Base-by-base conservation (phyloP, 352 stramenopile genomes). In the Phytophthora europaea region DNA sequence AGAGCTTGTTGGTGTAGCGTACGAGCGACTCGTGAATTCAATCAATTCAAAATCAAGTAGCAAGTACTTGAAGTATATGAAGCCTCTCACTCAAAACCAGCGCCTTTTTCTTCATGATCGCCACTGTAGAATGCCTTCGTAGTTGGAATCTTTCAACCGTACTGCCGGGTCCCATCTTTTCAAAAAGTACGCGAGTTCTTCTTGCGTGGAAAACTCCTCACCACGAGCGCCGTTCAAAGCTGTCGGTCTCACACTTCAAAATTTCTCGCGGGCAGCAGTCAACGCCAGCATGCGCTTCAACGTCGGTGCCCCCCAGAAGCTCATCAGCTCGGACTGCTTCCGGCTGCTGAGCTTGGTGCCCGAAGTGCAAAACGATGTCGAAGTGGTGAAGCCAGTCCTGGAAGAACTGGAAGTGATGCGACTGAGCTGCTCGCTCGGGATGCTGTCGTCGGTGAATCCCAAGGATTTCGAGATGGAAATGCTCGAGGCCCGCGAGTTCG, bases 401-500 rank as follows among this genome's bases (percentile, higher is more conserved):
- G 71, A 84, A 6, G 89, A 96, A 48, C 28, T 87, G 33, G 89
- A 94, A 22, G 77, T 96, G 6, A 77, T 93, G 67, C 86, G 86
- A 0, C 66, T 96, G 58, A 83, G 88, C 61, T 83, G 73, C 36
- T 75, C 70, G 26, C 74, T 96, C 1, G 81, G 82, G 34, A 81
- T 87, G 73, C 51, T 93, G 20, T 72, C 78, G 6, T 76, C 61
- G 1, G 71, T 88, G n/a, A 87, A 76, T 26, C 34, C 62, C 4
- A 83, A 83, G 26, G 84, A 93, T 28, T 91, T 91, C 36, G 75
- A 87, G 58, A 70, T 75, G 43, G 75, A 86, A n/a, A 70, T 91
- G 74, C 74, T 93, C 5, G 75, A 82, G 18, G 69, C 84, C 0
- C 58, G 57, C 26, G 82, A 92, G 10, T 89, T 94, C 51, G 88